Evolutionary conservation across 257 asterid genomes (phyloP), one percentile per base, ranked within the genome.

Genomic region (Lithospermum erythrorhizon): DNA sequence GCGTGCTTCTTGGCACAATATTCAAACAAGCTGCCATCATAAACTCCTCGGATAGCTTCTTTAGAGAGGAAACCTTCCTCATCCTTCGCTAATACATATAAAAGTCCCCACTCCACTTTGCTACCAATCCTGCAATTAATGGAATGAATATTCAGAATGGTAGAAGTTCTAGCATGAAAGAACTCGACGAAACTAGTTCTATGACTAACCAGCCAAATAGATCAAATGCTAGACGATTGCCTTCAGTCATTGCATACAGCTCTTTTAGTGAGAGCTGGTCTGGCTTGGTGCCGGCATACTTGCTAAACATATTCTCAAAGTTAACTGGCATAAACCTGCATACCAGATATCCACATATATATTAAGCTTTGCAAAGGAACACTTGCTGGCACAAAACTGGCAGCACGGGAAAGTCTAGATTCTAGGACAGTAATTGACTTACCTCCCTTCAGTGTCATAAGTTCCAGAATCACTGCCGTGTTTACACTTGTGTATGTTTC

Each of bases 371-470:
- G 7, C 4, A 21, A 1, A 20, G 62, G 52, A 9, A 21, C 21
- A 30, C 21, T 61, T 7, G 11, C n/a, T 53, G 20, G 14, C n/a
- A 52, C 53, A 58, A 4, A 2, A 54, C 35, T 6, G 18, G 15
- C 25, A 58, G 4, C 13, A 5, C 35, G 47, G 24, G 22, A 15
- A n/a, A 22, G 21, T 35, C 17, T 21, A 35, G 45, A 35, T 19
- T 35, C 17, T 21, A 35, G 45, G 9, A 17, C n/a, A 8, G 8
- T 20, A 35, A 9, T 6, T 21, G 22, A 62, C 68, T 24, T 75
- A 78, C 97, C 97, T 85, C 68, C 95, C 96, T 78, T 90, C 98
- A 0, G 68, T 75, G 65, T 90, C 96, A 9, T 83, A 90, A 20
- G 94, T 79, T 53, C 79, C 82, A 0, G 96, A 68, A 66, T 78